A percentile compares a stretch with the other conserved stretches of the same genome.
phyloP scores from a whole-genome alignment of 768 basidiomycete species.

The Mycena indigotica region DNA sequence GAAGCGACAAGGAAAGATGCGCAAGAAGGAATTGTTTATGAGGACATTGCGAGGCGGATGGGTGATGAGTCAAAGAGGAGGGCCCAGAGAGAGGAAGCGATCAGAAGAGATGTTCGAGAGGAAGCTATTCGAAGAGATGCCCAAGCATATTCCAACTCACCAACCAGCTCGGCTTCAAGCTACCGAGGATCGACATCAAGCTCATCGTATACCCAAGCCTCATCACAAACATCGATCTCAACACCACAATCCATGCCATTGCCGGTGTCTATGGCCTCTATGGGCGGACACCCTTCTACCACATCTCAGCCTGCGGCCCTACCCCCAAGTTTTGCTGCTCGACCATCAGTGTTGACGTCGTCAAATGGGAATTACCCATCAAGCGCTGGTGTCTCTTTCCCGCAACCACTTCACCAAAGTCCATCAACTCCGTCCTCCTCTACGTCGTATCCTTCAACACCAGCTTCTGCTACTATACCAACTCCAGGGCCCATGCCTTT shows the following conservation, averaged over 20 bases:
- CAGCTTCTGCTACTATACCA: background rate
- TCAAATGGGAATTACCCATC: slow-evolving; percentile 2
- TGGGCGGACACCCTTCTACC: background rate
- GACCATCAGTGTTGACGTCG: no score
- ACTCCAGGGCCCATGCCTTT: slow-evolving; percentile 3
- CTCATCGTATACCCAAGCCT: background rate
- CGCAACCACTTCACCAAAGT: background rate
- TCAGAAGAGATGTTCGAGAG: background rate
- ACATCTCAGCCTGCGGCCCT: slow-evolving; percentile 1
- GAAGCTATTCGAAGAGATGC: no score
- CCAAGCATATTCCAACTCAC: no score
- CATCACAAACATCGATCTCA: background rate
- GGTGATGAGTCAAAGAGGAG: no score
- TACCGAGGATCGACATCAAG: background rate
- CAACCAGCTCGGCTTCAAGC: background rate
- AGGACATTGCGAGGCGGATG: no score
- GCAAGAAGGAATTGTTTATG: background rate
- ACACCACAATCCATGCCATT: slow-evolving; percentile 1
- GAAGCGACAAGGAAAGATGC: background rate
- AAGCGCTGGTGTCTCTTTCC: slow-evolving; percentile 14
- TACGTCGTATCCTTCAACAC: background rate
- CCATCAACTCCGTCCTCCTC: background rate
- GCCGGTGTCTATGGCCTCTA: slow-evolving; percentile 1
- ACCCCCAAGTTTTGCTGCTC: background rate
- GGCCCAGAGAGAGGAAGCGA: background rate